Evolutionary conservation across 306 rosid species (phyloP).

Genomic region (Dicorynia guianensis): DNA sequence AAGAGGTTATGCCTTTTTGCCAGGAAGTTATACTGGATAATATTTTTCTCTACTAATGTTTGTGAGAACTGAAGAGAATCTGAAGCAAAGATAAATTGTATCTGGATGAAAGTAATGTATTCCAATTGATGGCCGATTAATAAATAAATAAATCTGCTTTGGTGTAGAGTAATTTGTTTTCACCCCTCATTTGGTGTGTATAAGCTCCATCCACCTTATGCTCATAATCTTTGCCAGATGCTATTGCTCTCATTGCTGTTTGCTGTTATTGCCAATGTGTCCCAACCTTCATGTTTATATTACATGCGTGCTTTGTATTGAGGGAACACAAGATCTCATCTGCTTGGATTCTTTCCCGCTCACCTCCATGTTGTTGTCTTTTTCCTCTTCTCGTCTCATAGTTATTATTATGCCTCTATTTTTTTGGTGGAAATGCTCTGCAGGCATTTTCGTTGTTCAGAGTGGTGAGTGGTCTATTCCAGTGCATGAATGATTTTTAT

Average conservation of each 20-base stretch:
- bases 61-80: constrained; percentile 2
- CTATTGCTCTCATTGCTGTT: not conserved
- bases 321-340: constrained; percentile 13
- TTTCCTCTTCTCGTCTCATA: not conserved
- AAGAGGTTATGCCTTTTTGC: not conserved
- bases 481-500: constrained; percentile 12
- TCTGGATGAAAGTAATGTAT: too few relatives aligned
- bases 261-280: constrained; percentile 1
- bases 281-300: constrained; percentile 13
- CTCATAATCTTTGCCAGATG: not conserved
- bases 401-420: not conserved
- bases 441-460: not conserved
- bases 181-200: not conserved
- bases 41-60: constrained; percentile 13
- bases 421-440: not conserved
- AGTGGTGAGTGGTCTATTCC: not conserved
- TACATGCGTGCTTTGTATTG: not conserved
- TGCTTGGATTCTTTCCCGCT: constrained; percentile 14
- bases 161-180: not conserved
- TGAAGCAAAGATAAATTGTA: constrained; percentile 1
- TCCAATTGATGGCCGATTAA: not conserved
- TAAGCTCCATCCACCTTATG: not conserved
- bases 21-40: not conserved
- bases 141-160: not conserved
- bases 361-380: too few relatives aligned